Evolutionary conservation across 139 green algal species (phyloP), one percentile per base, ranked within the genome.

Genomic region (Chlamydomonas incerta): DNA sequence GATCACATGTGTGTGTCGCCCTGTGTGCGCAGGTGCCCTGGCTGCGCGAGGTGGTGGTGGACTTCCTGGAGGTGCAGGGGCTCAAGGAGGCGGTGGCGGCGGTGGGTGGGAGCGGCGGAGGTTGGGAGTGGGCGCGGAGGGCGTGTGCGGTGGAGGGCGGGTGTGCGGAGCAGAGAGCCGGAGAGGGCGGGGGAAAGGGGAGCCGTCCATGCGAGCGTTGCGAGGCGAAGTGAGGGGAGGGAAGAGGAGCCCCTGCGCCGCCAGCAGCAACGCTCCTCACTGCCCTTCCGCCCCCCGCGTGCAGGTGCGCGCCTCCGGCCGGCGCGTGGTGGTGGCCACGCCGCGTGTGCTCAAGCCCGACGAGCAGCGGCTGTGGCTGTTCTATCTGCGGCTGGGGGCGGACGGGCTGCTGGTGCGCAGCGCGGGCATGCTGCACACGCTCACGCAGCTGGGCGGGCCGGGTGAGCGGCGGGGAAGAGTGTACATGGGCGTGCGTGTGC

Each of bases 21-120:
- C n/a, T n/a, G n/a, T n/a, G n/a, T n/a, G 15, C 20, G 57, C 60
- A 66, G 60, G 80, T 79, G 50, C 82, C 91, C 17, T 97, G 94
- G 93, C 82, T 98, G 41, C 20, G 90, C 4, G 96, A 98, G 83
- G 85, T 98, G 46, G 87, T 95, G 29, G 80, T 97, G 9, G 96
- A 98, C 90, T 98, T 98, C 81, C 82, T 98, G 10, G 94, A 97
- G 80, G 89, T 90, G 62, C 74, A 88, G n/a, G 96, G 96, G 0
- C 92, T 98, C 65, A 91, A 92, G 81, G 92, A 96, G 79, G 87
- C 90, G 28, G 92, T 95, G 35, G 72, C 69, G 6, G 66, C 74
- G 46, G 95, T 97, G 34, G 72, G 88, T 50, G 41, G 41, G 41
- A 50, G 41, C 8, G 41, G n/a, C n/a, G n/a, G n/a, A n/a, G n/a